These are phyloP conservation scores for Batkoa obscura DNA, from an alignment of 371 early-diverging fungal species.

Conservation along the genomic window DNA sequence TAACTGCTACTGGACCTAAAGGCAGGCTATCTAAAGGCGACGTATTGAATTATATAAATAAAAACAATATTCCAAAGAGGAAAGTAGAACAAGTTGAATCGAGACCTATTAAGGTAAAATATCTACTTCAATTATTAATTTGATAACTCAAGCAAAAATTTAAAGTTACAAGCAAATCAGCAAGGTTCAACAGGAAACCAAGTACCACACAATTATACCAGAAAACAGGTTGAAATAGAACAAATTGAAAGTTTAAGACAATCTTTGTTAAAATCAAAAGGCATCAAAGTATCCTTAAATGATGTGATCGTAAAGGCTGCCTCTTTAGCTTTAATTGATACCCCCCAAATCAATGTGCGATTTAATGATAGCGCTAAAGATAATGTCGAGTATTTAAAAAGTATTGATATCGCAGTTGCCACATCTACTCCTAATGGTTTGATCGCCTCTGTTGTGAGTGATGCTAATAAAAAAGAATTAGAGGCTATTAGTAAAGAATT, in stretches of 20 bases:
- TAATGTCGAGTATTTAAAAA: conserved; percentile 36
- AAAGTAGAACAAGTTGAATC: neutral
- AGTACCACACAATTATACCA: conserved; percentile 89
- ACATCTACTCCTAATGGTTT: conserved; percentile 85
- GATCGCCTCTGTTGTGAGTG: conserved; percentile 84
- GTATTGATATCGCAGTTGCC: conserved; percentile 84
- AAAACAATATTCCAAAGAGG: conserved; percentile 7
- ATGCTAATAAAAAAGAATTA: conserved; percentile 73
- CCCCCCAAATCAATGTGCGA: conserved; percentile 80
- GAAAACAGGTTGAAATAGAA: too few relatives aligned
- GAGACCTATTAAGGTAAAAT: neutral
- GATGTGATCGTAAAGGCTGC: conserved; percentile 95
- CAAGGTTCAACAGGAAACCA: conserved; percentile 13
- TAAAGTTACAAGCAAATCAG: neutral
- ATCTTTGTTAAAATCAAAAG: conserved; percentile 29
- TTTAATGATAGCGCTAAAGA: neutral
- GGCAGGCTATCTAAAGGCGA: conserved; percentile 85
- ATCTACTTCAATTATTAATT: neutral
- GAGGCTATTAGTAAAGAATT: conserved; percentile 50
- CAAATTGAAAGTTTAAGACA: too few relatives aligned
- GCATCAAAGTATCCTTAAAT: conserved; percentile 78
- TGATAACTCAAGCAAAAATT: neutral
- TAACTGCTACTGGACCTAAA: conserved; percentile 68
- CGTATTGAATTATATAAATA: conserved; percentile 45
- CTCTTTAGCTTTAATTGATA: conserved; percentile 68